Evolutionary conservation across 805 yeast genomes (phyloP).

Genomic region (Ogataea kodamae): DNA sequence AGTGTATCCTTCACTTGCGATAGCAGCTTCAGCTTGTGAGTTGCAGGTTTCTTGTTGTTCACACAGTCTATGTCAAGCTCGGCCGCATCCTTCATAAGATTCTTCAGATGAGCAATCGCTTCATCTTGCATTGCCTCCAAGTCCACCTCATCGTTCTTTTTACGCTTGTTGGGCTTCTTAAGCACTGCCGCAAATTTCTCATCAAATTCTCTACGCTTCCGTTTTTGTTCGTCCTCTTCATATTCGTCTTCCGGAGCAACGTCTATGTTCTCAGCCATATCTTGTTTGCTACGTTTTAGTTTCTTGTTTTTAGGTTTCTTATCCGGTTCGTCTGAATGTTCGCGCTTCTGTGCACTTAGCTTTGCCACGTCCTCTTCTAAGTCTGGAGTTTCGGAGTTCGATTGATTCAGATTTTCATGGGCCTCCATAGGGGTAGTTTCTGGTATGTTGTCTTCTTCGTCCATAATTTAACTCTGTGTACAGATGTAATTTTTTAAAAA

Average conservation of each 20-base stretch:
- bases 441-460: slow-evolving; percentile 7
- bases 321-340: slow-evolving; percentile 9
- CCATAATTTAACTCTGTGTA: slow-evolving; percentile 9
- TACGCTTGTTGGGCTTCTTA: slow-evolving; percentile 56
- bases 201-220: slow-evolving; percentile 75
- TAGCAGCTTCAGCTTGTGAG: slow-evolving; percentile 72
- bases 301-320: slow-evolving; percentile 13
- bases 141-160: slow-evolving; percentile 85
- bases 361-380: slow-evolving; percentile 10
- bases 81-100: slow-evolving; percentile 86
- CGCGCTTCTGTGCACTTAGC: slow-evolving; percentile 8
- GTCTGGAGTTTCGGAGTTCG: slow-evolving; percentile 3
- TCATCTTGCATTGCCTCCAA: slow-evolving; percentile 95
- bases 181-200: slow-evolving; percentile 75
- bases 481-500: slow-evolving; percentile 8
- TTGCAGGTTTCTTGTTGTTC: slow-evolving; percentile 63
- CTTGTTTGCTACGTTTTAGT: slow-evolving; percentile 13
- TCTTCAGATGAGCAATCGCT: slow-evolving; percentile 73
- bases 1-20: slow-evolving; percentile 74
- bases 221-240: slow-evolving; percentile 30
- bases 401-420: background rate
- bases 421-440: slow-evolving; percentile 1
- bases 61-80: slow-evolving; percentile 60
- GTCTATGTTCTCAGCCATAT: slow-evolving; percentile 5
- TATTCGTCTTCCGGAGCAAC: slow-evolving; percentile 7